Evolutionary conservation across 202 grass and related monocot genomes (phyloP), one percentile per base, ranked within the genome.

Genomic region (Saccharum hybrid): DNA sequence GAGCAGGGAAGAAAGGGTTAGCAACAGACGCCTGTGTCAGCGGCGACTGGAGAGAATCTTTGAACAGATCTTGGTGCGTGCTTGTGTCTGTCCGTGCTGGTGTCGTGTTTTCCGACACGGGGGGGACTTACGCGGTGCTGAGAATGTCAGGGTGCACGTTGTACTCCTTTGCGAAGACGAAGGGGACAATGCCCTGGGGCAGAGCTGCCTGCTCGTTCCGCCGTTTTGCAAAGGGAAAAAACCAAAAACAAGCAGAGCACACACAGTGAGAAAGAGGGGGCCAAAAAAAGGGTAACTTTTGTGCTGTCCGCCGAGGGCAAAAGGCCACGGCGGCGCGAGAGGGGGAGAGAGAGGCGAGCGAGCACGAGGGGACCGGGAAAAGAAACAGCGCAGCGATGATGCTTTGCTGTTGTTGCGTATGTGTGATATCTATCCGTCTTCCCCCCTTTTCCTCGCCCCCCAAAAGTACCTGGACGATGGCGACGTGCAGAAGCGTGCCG

Each of bases 91-190:
- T 83, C 66, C 43, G 26, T 83, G 86, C 62, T 12, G n/a, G 57
- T 31, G 66, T 81, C 64, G 71, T 64, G 48, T 45, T 51, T 36
- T 68, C 42, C 75, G 62, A 86, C 77, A 84, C 21, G 26, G 36
- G 45, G 28, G 45, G 36, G 40, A 86, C 96, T 99, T 86, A 99
- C 96, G 93, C 96, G 10, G 96, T 99, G 91, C 96, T 99, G 75
- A 99, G 96, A 77, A 99, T 99, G 86, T 86, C 86, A 70, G 96
- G 96, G 87, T 99, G 96, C 84, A 99, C 83, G 82, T 86, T 96
- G 88, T 99, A 99, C 96, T 99, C 96, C 82, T 99, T 99, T 37
- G 96, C 96, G 81, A 99, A 99, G 77, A 99, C 93, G 82, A 99
- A 99, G 86, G 96, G 93, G 88, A 99, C 93, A 91, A 99, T 96